Percentiles rank a stretch among this genome's conserved stretches.
These are phyloP conservation scores for Hypoxylon cercidicola DNA, from an alignment of 495 filamentous ascomycete genomes.

Conservation along the genomic window DNA sequence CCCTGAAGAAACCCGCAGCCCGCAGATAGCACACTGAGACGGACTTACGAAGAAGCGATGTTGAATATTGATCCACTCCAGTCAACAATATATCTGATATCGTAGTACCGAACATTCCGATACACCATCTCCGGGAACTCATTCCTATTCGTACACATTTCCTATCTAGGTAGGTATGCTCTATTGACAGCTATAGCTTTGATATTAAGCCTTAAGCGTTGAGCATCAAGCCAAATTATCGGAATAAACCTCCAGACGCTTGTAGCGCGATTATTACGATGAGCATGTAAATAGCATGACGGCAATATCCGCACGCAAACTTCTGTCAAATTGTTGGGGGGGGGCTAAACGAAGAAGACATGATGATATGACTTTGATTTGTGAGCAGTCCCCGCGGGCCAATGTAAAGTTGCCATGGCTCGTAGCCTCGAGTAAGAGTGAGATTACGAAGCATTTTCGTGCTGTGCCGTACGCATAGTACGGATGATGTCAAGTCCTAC, in stretches of 20 bases:
- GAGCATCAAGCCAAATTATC: no score
- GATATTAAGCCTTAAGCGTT: no score
- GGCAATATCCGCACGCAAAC: constrained; percentile 10
- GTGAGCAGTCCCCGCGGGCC: constrained; percentile 1
- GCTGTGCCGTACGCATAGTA: neutral
- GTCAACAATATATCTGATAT: neutral
- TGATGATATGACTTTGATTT: neutral
- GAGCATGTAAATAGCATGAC: constrained; percentile 7
- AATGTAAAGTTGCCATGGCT: constrained; percentile 5
- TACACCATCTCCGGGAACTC: no score
- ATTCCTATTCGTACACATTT: no score
- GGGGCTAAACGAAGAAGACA: neutral
- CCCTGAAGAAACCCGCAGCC: neutral
- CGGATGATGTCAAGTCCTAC: constrained; percentile 28
- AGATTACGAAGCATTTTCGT: neutral
- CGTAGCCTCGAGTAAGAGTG: constrained; percentile 1
- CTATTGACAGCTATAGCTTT: no score
- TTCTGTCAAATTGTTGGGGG: constrained; percentile 1
- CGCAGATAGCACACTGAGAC: neutral
- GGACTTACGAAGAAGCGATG: neutral
- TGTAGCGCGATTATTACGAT: neutral
- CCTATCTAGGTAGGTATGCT: no score
- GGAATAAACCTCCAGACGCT: no score
- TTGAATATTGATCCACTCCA: neutral
- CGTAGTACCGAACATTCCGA: no score